These are phyloP conservation scores for Telfairia occidentalis DNA, from an alignment of 331 rosid genomes.

Conservation along the genomic window DNA sequence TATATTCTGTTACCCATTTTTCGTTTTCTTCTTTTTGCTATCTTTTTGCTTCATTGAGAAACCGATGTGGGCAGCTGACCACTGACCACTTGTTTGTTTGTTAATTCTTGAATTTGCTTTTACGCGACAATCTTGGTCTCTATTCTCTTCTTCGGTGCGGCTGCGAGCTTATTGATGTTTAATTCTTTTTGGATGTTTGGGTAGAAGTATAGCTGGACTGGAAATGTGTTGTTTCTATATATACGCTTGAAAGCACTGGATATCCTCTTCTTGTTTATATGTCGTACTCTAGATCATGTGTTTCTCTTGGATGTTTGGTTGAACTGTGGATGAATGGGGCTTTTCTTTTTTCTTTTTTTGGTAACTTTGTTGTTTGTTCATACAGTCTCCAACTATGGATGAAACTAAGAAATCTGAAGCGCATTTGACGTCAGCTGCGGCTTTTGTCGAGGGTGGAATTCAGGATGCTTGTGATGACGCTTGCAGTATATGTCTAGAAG, in stretches of 20 bases:
- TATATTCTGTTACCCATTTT: not conserved
- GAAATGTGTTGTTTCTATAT: not conserved
- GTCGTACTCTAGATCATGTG: not conserved
- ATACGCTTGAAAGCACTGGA: not conserved
- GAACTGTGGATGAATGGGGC: not conserved
- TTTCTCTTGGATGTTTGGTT: too few relatives aligned
- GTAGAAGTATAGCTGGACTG: not conserved
- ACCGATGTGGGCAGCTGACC: too few relatives aligned
- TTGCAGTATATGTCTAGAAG: slow-evolving; percentile 94
- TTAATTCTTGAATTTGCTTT: not conserved
- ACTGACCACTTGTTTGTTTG: too few relatives aligned
- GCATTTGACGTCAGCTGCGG: slow-evolving; percentile 91
- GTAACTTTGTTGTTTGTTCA: not conserved
- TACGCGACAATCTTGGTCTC: not conserved
- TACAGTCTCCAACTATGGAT: slow-evolving; percentile 45
- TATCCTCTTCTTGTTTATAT: not conserved
- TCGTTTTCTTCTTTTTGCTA: not conserved
- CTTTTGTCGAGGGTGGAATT: slow-evolving; percentile 96
- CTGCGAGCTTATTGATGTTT: not conserved
- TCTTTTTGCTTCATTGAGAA: not conserved
- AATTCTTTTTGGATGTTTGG: not conserved
- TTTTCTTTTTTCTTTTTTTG: not conserved
- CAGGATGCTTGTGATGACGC: slow-evolving; percentile 95
- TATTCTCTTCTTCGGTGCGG: not conserved
- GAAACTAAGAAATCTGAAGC: slow-evolving; percentile 53